phyloP scores from a whole-genome alignment of 2,329 filamentous ascomycete genomes.

The Cadophora luteo-olivacea region DNA sequence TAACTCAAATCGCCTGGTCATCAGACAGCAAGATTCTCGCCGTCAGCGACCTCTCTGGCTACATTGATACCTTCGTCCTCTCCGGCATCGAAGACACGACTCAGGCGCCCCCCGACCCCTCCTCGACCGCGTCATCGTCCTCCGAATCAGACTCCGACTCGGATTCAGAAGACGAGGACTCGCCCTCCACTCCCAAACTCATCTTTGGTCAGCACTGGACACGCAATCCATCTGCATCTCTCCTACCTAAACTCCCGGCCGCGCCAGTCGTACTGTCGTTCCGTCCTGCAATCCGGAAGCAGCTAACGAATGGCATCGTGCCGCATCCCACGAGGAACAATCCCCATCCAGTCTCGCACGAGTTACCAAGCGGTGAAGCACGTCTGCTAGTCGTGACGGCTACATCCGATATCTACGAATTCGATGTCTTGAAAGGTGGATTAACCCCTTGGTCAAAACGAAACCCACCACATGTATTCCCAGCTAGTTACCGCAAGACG shows the following conservation, averaged over 20 bases:
- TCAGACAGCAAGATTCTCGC: conserved; percentile 80
- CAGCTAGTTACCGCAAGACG: conserved; percentile 74
- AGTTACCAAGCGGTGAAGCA: conserved; percentile 59
- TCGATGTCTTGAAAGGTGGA: conserved; percentile 78
- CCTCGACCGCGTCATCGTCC: conserved; percentile 45
- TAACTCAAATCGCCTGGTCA: conserved; percentile 80
- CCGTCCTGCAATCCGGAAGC: conserved; percentile 50
- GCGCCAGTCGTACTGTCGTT: conserved; percentile 74
- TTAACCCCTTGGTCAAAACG: conserved; percentile 86
- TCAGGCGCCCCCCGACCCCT: conserved; percentile 46
- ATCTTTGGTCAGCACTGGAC: conserved; percentile 74
- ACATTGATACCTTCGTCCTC: conserved; percentile 85
- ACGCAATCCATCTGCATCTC: conserved; percentile 71
- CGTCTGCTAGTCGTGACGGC: conserved; percentile 67
- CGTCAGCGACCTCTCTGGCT: conserved; percentile 81
- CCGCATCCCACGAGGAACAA: conserved; percentile 39
- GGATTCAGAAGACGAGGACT: conserved; percentile 51
- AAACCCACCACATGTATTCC: conserved; percentile 79
- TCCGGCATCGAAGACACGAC: conserved; percentile 60
- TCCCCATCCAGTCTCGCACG: conserved; percentile 49
- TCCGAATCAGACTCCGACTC: conserved; percentile 52
- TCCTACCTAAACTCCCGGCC: conserved; percentile 72
- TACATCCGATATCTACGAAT: conserved; percentile 74
- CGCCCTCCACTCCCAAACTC: conserved; percentile 53
- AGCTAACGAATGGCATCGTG: conserved; percentile 50